Conservation (phyloP, 345 rosid genomes). For the Eucalyptus sp. region DNA sequence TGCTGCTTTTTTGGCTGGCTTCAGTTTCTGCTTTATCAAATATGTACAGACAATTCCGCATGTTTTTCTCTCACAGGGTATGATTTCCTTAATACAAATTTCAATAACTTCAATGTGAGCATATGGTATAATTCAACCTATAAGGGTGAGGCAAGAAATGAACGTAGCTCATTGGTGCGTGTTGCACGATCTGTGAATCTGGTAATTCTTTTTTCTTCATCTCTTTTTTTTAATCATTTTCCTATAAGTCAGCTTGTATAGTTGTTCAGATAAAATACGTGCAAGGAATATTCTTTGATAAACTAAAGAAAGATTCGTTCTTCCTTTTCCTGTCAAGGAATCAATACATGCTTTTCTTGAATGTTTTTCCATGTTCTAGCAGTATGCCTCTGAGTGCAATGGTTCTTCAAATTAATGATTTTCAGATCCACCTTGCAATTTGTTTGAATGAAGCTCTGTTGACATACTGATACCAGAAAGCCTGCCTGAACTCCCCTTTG, state of each 20-base stretch:
- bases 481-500: neutral
- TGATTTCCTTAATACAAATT: slow-evolving; percentile 63
- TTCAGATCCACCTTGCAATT: neutral
- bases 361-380: neutral
- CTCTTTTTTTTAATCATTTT: neutral
- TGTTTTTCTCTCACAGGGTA: slow-evolving; percentile 2
- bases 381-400: neutral
- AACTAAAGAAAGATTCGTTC: neutral
- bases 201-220: slow-evolving; percentile 27
- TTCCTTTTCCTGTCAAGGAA: neutral
- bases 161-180: slow-evolving; percentile 25
- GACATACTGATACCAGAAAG: neutral
- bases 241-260: neutral
- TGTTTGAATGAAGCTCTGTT: neutral
- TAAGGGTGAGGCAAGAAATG: slow-evolving; percentile 2
- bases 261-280: neutral
- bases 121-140: slow-evolving; percentile 78
- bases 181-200: slow-evolving; percentile 72
- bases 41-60: neutral
- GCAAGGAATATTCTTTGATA: neutral
- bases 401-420: neutral
- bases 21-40: neutral
- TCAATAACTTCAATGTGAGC: slow-evolving; percentile 41
- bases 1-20: neutral
- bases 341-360: neutral